A percentile compares a stretch with the other conserved stretches of the same genome.
Conservation (phyloP, 2,329 filamentous ascomycete genomes). For the Domatiomyces catenatus region DNA sequence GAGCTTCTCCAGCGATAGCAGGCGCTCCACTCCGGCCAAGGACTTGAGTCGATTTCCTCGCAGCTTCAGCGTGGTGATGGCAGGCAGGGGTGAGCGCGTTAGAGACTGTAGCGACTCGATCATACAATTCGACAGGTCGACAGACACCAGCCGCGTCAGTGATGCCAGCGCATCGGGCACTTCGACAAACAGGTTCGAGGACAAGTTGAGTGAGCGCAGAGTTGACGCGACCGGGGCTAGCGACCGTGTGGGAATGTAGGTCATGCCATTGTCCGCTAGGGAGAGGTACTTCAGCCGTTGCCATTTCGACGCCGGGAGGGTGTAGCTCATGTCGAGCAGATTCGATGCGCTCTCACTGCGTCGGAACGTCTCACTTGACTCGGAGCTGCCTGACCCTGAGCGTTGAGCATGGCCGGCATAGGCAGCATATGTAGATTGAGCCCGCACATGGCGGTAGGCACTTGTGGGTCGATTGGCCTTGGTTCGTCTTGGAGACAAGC, state of each 20-base stretch:
- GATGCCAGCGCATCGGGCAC: constrained; percentile 81
- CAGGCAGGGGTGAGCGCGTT: constrained; percentile 69
- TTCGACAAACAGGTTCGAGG: constrained; percentile 82
- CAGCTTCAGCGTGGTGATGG: constrained; percentile 84
- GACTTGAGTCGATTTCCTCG: constrained; percentile 76
- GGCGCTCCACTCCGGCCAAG: constrained; percentile 74
- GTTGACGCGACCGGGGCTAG: constrained; percentile 73
- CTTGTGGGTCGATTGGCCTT: constrained; percentile 58
- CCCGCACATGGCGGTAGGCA: constrained; percentile 47
- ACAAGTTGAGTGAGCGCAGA: constrained; percentile 81
- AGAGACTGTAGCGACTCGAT: constrained; percentile 86
- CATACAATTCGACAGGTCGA: constrained; percentile 96
- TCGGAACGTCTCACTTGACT: constrained; percentile 50
- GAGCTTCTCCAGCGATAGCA: constrained; percentile 74
- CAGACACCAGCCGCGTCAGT: constrained; percentile 70
- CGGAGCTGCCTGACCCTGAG: constrained; percentile 83
- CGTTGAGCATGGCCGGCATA: constrained; percentile 49
- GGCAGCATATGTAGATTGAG: constrained; percentile 52
- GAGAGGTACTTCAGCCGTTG: constrained; percentile 84
- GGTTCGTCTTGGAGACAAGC: constrained; percentile 67
- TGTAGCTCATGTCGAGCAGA: constrained; percentile 47
- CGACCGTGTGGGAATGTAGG: constrained; percentile 58
- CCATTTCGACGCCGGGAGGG: constrained; percentile 79
- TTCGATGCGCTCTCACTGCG: constrained; percentile 59
- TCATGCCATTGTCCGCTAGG: constrained; percentile 79